phyloP scores from a whole-genome alignment of 108 stramenopile species.

The Skeletonema tropicum region DNA sequence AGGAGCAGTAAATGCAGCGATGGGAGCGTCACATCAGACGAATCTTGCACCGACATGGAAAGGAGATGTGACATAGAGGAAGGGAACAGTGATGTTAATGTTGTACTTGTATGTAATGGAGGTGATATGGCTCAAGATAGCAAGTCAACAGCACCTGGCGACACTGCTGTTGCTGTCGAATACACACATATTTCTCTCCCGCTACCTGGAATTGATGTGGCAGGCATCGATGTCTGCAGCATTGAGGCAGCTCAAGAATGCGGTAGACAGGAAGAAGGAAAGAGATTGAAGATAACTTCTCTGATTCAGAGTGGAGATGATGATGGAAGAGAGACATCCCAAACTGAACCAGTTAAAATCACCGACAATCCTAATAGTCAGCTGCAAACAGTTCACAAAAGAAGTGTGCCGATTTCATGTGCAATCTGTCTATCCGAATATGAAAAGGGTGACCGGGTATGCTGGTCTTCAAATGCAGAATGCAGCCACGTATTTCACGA shows the following conservation, averaged over 20 bases:
- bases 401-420: conserved; percentile 56
- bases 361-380: neutral
- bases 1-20: too few species aligned
- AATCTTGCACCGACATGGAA: too few species aligned
- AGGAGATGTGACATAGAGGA: too few species aligned
- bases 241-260: neutral
- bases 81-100: too few species aligned
- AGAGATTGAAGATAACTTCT: neutral
- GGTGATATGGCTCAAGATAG: neutral
- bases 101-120: too few species aligned
- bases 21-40: too few species aligned
- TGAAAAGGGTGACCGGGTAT: conserved; percentile 38
- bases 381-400: neutral
- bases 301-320: neutral
- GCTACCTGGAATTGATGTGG: neutral
- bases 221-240: neutral
- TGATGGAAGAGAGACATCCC: neutral
- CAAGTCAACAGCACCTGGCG: too few species aligned
- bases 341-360: neutral
- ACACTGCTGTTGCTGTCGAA: neutral
- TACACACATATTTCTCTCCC: neutral
- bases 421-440: conserved; percentile 56
- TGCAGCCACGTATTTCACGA: conserved; percentile 60
- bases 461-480: conserved; percentile 54
- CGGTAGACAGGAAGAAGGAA: neutral